Evolutionary conservation across 2,329 filamentous ascomycete species (phyloP).

Genomic region (Graphilbum fragrans): DNA sequence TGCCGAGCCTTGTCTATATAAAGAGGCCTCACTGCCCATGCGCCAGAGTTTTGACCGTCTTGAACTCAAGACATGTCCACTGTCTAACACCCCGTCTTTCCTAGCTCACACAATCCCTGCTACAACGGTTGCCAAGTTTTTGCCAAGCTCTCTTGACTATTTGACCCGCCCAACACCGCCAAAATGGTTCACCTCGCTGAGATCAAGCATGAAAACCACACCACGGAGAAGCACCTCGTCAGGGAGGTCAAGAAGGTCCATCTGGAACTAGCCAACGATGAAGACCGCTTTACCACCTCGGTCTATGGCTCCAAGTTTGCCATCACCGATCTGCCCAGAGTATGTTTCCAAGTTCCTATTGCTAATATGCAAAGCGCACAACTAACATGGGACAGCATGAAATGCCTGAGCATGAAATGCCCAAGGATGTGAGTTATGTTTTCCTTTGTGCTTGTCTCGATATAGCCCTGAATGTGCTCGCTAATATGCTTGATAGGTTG

Average conservation of each 20-base stretch:
- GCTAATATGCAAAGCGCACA: too few relatives aligned
- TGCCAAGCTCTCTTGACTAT: background rate
- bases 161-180: background rate
- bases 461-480: background rate
- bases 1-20: too few relatives aligned
- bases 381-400: slow-evolving; percentile 32
- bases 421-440: slow-evolving; percentile 40
- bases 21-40: too few relatives aligned
- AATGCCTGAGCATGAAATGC: slow-evolving; percentile 89
- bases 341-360: background rate
- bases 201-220: slow-evolving; percentile 21
- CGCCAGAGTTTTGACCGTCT: too few relatives aligned
- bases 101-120: background rate
- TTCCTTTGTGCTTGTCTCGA: background rate
- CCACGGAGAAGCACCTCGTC: slow-evolving; percentile 16
- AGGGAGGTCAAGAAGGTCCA: slow-evolving; percentile 28
- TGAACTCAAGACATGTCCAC: too few relatives aligned
- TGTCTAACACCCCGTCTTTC: too few relatives aligned
- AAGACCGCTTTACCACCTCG: slow-evolving; percentile 56
- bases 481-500: slow-evolving; percentile 31
- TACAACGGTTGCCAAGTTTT: background rate
- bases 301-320: slow-evolving; percentile 87
- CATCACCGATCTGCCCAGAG: slow-evolving; percentile 59
- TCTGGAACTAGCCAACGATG: slow-evolving; percentile 36
- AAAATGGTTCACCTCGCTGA: slow-evolving; percentile 41